Conservation (phyloP, 129 eudicot species). For the Cynara cardunculus region DNA sequence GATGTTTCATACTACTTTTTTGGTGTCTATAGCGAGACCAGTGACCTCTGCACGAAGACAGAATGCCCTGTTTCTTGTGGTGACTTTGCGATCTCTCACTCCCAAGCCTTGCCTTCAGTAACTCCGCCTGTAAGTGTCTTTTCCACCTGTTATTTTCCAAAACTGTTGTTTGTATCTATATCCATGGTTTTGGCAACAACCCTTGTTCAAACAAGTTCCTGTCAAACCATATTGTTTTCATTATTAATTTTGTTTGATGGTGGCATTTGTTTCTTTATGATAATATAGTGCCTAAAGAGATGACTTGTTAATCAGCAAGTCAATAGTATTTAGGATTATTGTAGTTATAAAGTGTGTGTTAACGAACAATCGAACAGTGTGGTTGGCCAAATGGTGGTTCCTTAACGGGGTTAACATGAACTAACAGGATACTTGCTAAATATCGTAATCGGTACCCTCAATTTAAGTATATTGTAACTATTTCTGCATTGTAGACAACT, state of each 20-base stretch:
- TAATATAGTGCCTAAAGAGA: not conserved
- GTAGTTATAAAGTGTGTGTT: not conserved
- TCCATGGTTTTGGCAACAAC: not conserved
- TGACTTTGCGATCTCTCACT: conserved; percentile 67
- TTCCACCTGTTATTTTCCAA: not conserved
- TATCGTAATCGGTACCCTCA: too few relatives aligned
- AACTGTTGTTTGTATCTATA: not conserved
- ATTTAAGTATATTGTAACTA: too few relatives aligned
- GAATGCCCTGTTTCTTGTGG: conserved; percentile 78
- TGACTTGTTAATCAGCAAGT: not conserved
- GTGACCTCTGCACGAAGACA: conserved; percentile 71
- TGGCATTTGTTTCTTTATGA: not conserved
- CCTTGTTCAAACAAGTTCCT: not conserved
- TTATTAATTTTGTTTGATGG: not conserved
- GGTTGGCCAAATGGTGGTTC: not conserved
- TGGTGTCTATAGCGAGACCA: conserved; percentile 54
- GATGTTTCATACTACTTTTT: conserved; percentile 58
- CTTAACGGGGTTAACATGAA: not conserved
- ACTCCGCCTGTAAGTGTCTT: conserved; percentile 90
- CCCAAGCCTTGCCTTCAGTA: conserved; percentile 73
- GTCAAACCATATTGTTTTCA: not conserved
- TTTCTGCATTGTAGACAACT: too few relatives aligned
- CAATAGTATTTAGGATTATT: not conserved
- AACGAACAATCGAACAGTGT: not conserved
- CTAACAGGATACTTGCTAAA: too few relatives aligned